Evolutionary conservation across 306 rosid species (phyloP).

Genomic region (Purshia tridentata): DNA sequence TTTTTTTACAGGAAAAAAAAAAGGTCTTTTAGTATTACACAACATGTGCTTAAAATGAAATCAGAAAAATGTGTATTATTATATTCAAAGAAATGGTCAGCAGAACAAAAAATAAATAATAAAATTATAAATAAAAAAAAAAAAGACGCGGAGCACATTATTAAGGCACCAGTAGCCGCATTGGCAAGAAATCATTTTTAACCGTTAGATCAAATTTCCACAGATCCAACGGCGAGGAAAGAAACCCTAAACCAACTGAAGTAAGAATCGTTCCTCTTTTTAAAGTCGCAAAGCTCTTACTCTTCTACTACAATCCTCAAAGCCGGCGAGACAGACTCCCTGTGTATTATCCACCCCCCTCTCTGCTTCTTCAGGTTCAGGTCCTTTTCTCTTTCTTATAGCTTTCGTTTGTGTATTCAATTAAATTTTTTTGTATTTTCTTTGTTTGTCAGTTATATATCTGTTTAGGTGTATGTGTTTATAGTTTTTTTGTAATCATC

Average conservation of each 20-base stretch:
- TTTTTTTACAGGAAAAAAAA: too few relatives aligned
- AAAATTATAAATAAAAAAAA: too few relatives aligned
- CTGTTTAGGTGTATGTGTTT: neutral
- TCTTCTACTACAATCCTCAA: neutral
- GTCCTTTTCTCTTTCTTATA: neutral
- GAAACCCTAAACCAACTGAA: slow-evolving; percentile 25
- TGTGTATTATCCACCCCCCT: neutral
- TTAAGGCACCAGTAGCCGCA: neutral
- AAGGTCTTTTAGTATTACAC: too few relatives aligned
- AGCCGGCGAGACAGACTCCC: slow-evolving; percentile 5
- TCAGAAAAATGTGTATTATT: too few relatives aligned
- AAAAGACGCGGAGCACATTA: neutral
- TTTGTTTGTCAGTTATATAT: neutral
- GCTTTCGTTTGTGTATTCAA: too few relatives aligned
- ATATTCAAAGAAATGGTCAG: too few relatives aligned
- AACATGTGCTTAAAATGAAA: too few relatives aligned
- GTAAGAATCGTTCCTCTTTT: neutral
- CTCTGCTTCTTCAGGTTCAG: slow-evolving; percentile 7
- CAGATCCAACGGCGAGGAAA: slow-evolving; percentile 17
- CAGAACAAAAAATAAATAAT: too few relatives aligned
- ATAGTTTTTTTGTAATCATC: neutral
- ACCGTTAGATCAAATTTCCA: slow-evolving; percentile 19
- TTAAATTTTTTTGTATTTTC: too few relatives aligned
- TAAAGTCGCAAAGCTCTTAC: neutral
- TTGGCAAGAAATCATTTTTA: neutral